These are phyloP conservation scores for Grosmannia serpens DNA, from an alignment of 2,329 filamentous ascomycete genomes.

Conservation along the genomic window DNA sequence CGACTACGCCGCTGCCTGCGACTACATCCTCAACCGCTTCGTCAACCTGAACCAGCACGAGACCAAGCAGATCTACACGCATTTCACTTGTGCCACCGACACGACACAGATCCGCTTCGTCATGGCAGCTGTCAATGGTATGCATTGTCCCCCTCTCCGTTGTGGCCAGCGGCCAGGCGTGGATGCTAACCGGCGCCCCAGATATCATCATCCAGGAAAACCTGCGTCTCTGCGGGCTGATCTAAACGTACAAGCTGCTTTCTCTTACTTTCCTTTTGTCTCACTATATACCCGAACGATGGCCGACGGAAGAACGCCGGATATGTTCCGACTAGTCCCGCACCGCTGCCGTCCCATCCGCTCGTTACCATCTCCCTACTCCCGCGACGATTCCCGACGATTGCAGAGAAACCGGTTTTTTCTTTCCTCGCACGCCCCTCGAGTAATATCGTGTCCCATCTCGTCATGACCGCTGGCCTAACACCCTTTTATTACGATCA, in stretches of 20 bases:
- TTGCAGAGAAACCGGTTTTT: neutral
- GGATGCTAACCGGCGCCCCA: conserved; percentile 35
- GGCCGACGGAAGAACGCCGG: neutral
- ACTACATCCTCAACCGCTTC: conserved; percentile 98
- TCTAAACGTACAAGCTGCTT: conserved; percentile 7
- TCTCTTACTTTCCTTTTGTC: conserved; percentile 7
- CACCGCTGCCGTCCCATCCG: neutral
- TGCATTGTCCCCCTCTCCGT: conserved; percentile 17
- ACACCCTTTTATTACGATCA: neutral
- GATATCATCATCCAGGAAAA: conserved; percentile 99
- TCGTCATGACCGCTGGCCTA: neutral
- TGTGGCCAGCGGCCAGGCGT: too few species aligned
- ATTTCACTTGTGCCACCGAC: conserved; percentile 97
- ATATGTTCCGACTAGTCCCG: neutral
- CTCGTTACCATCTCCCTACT: neutral
- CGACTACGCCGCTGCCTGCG: conserved; percentile 90
- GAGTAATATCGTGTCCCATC: neutral
- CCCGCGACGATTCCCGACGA: neutral
- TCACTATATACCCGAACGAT: conserved; percentile 4
- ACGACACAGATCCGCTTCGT: conserved; percentile 99
- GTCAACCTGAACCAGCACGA: conserved; percentile 98
- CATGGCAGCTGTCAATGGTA: conserved; percentile 98
- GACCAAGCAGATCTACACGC: conserved; percentile 99
- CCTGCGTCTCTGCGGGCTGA: conserved; percentile 43
- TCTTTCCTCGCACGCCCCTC: neutral